Conservation (phyloP, 257 asterid species). For the Capsicum baccatum region DNA sequence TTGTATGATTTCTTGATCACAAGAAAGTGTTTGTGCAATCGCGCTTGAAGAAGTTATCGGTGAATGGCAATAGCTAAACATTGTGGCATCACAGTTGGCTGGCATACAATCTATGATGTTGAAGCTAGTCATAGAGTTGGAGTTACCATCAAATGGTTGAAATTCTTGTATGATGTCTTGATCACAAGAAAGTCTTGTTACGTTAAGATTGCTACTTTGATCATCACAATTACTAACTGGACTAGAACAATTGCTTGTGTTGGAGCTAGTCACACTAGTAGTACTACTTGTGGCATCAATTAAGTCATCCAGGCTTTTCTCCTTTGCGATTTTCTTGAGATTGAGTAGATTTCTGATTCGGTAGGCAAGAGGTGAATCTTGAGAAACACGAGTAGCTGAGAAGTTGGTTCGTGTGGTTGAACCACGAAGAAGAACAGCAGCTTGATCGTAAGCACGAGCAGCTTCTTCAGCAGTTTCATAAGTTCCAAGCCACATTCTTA, state of each 20-base stretch:
- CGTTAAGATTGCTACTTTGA: not conserved
- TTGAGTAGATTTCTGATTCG: constrained; percentile 57
- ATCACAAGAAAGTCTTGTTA: constrained; percentile 21
- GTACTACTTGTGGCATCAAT: constrained; percentile 22
- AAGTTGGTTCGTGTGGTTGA: constrained; percentile 69
- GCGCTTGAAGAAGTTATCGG: no score
- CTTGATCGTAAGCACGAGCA: constrained; percentile 76
- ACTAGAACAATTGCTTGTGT: constrained; percentile 25
- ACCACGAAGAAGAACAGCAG: constrained; percentile 73
- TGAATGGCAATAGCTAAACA: no score
- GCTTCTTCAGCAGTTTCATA: constrained; percentile 69
- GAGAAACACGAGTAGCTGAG: constrained; percentile 39
- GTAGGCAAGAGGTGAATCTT: constrained; percentile 66
- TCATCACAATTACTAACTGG: constrained; percentile 22
- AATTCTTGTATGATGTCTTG: constrained; percentile 22
- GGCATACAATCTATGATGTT: not conserved
- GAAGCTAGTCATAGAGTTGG: not conserved
- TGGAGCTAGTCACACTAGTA: not conserved
- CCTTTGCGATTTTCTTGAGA: constrained; percentile 42
- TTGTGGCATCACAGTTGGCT: no score
- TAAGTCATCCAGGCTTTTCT: not conserved
- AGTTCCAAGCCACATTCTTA: constrained; percentile 83
- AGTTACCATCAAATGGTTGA: constrained; percentile 34
- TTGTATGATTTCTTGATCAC: constrained; percentile 27
- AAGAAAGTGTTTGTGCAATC: not conserved